Percentiles rank a stretch among this genome's conserved stretches.
Conservation (phyloP, 495 filamentous ascomycete genomes). For the Wilcoxina mikolae region DNA sequence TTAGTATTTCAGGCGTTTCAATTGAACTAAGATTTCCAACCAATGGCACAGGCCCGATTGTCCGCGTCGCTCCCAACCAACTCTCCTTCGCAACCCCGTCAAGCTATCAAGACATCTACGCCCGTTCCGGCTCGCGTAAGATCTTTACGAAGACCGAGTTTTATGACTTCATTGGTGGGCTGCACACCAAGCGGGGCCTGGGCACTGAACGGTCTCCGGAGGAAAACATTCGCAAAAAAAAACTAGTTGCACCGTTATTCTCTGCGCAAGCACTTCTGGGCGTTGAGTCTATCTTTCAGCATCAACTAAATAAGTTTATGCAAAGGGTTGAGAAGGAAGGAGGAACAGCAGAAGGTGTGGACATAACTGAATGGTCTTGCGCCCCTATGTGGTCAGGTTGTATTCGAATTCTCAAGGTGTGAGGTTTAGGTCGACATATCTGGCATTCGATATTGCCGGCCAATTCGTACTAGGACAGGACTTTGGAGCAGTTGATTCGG, state of each 20-base stretch:
- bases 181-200: constrained; percentile 11
- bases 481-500: constrained; percentile 8
- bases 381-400: too few species aligned
- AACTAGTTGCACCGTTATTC: constrained; percentile 36
- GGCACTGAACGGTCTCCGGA: constrained; percentile 17
- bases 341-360: constrained; percentile 31
- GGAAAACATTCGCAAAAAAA: constrained; percentile 30
- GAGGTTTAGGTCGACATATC: too few species aligned
- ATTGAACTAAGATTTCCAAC: neutral
- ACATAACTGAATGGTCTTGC: constrained; percentile 37
- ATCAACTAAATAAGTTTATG: constrained; percentile 37
- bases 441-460: constrained; percentile 41
- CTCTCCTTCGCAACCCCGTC: constrained; percentile 40
- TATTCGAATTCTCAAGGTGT: too few species aligned
- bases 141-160: constrained; percentile 23
- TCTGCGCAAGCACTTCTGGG: constrained; percentile 35
- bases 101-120: constrained; percentile 42
- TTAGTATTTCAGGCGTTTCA: neutral
- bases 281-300: constrained; percentile 35
- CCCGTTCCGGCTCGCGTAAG: constrained; percentile 32
- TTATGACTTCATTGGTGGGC: constrained; percentile 27
- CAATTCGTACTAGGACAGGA: constrained; percentile 38
- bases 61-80: constrained; percentile 43
- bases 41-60: constrained; percentile 30
- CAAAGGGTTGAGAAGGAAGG: constrained; percentile 26